Evolutionary conservation across 116 monocot species (phyloP).

Genomic region (Trichopus zeylanicus): DNA sequence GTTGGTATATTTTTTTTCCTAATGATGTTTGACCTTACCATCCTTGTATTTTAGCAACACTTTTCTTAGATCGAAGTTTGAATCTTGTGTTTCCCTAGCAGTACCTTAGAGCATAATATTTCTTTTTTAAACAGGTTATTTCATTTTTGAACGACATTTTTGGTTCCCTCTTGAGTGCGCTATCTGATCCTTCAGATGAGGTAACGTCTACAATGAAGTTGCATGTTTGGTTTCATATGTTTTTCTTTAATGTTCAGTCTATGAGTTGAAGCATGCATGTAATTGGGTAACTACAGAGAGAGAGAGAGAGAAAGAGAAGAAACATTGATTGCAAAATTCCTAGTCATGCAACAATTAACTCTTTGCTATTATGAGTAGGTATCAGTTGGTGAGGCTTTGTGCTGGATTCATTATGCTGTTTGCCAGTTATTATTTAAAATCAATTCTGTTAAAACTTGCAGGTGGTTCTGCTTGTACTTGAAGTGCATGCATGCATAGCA

Average conservation of each 20-base stretch:
- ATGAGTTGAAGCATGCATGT: not conserved
- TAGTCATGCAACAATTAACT: no score
- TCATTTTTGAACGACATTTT: constrained; percentile 70
- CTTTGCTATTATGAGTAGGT: no score
- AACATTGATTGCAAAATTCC: no score
- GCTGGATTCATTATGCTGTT: not conserved
- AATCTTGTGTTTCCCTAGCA: not conserved
- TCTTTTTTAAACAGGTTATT: constrained; percentile 42
- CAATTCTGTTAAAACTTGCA: constrained; percentile 17
- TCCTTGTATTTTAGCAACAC: no score
- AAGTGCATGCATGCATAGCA: constrained; percentile 94
- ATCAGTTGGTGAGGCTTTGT: not conserved
- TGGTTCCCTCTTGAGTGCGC: constrained; percentile 67
- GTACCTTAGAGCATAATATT: not conserved
- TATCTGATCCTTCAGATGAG: constrained; percentile 95
- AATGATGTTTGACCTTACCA: no score
- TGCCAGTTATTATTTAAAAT: not conserved
- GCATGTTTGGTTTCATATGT: not conserved
- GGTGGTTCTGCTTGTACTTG: constrained; percentile 88
- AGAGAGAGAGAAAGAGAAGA: no score
- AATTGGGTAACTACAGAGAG: no score
- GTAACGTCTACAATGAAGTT: constrained; percentile 21
- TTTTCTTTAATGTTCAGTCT: not conserved
- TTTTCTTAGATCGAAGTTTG: not conserved
- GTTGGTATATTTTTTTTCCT: not conserved